Base-by-base conservation (phyloP, 2,329 filamentous ascomycete species). In the Fusarium luffae region DNA sequence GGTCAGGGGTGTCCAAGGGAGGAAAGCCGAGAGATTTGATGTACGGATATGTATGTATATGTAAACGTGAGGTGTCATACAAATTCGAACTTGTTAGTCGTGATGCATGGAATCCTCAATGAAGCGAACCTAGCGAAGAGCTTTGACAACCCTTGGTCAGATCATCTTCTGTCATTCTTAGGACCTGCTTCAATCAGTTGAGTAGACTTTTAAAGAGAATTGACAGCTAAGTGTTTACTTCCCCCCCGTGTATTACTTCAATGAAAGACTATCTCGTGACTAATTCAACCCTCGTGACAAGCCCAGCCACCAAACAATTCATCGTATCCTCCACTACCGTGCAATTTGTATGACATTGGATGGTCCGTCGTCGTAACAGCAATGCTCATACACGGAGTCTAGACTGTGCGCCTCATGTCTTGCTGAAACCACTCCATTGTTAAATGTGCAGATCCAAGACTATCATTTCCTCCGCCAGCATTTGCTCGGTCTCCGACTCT, bases 351-450 rank as follows among this genome's bases (percentile, higher is more conserved):
- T 48, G 42, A 32, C 46, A 63, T 54, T 47, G 23, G 19, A 59
- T 54, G 52, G 47, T 34, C 25, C 50, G 12, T 44, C 48, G 28
- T 28, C n/a, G 21, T 48, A 27, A 44, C 18, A 25, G 28, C 18
- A 43, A 41, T 25, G 23, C 27, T 37, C 34, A 37, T 23, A 42
- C 34, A 28, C n/a, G 25, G n/a, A 47, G 28, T 40, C 44, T 41
- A 49, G 46, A 46, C 41, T 49, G 40, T 37, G 48, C 46, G 32
- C 52, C 50, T 54, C 54, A 27, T 68, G 41, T 34, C 27, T 51
- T 60, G 49, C 43, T 69, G 54, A 69, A 69, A 66, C 60, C 55
- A 49, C 54, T 44, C 56, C 19, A 51, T 56, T 56, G 49, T 63
- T 42, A 46, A 34, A 56, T n/a, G 10, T 47, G 55, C 32, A 50